phyloP scores from a whole-genome alignment of 371 early-diverging fungal genomes.

The Encephalitozoon cuniculi region DNA sequence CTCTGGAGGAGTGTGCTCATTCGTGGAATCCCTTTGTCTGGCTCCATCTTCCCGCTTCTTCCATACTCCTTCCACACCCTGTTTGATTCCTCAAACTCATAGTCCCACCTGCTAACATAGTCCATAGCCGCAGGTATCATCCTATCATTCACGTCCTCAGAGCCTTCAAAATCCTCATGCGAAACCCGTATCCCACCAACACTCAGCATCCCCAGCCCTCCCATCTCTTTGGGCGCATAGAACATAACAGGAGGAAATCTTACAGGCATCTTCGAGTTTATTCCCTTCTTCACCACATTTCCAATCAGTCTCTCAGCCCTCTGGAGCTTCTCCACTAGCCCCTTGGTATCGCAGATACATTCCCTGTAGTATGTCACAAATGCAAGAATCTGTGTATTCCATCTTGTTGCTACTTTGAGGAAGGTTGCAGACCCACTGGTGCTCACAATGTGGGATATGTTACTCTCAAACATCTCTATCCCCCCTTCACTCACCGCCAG shows the following conservation, averaged over 20 bases:
- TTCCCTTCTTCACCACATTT: conserved; percentile 91
- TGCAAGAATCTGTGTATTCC: conserved; percentile 81
- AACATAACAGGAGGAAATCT: conserved; percentile 93
- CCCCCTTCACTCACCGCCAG: conserved; percentile 73
- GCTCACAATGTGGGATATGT: conserved; percentile 89
- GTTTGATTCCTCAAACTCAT: conserved; percentile 55
- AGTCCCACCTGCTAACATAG: conserved; percentile 8
- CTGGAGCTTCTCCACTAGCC: conserved; percentile 4
- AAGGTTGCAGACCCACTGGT: conserved; percentile 87
- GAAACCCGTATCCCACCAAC: background rate
- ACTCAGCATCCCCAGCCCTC: conserved; percentile 88
- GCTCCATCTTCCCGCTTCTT: conserved; percentile 80
- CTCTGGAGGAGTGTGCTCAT: conserved; percentile 83
- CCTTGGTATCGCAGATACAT: conserved; percentile 86
- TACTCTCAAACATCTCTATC: conserved; percentile 79
- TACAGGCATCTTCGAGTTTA: conserved; percentile 94
- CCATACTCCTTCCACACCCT: conserved; percentile 84
- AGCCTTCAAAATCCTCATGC: background rate
- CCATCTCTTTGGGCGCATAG: conserved; percentile 79
- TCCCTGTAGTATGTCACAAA: conserved; percentile 92
- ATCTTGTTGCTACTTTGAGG: conserved; percentile 91
- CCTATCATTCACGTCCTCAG: background rate
- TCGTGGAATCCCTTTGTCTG: conserved; percentile 90
- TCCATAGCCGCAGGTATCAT: background rate
- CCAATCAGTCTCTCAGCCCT: conserved; percentile 86